Percentiles rank a stretch among this genome's conserved stretches.
phyloP scores from a whole-genome alignment of 2,329 filamentous ascomycete genomes.

The Macrophomina tecta region DNA sequence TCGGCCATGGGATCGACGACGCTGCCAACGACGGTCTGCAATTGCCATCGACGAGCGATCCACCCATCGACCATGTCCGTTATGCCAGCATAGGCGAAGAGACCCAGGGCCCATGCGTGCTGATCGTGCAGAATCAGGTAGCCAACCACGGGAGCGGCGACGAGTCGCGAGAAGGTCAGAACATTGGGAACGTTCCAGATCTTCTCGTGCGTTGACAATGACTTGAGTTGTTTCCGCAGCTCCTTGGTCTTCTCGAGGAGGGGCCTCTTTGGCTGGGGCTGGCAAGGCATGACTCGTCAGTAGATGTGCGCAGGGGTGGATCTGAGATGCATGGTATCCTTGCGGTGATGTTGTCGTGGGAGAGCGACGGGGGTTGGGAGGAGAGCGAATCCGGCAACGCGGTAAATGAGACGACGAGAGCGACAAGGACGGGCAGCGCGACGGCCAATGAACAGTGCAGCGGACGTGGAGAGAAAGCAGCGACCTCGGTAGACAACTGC shows the following conservation, averaged over 20 bases:
- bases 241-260: slow-evolving; percentile 38
- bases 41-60: slow-evolving; percentile 85
- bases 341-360: slow-evolving; percentile 11
- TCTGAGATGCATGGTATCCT: slow-evolving; percentile 14
- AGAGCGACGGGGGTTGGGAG: background rate
- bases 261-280: slow-evolving; percentile 31
- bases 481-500: slow-evolving; percentile 14
- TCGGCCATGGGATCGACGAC: slow-evolving; percentile 97
- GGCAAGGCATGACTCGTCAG: slow-evolving; percentile 23
- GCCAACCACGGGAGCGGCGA: slow-evolving; percentile 82
- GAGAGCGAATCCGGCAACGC: background rate
- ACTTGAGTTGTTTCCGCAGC: slow-evolving; percentile 40
- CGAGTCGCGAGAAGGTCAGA: slow-evolving; percentile 83
- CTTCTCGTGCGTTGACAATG: slow-evolving; percentile 71
- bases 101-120: slow-evolving; percentile 75
- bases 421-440: slow-evolving; percentile 5
- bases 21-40: slow-evolving; percentile 91
- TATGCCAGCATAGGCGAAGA: slow-evolving; percentile 92
- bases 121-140: slow-evolving; percentile 87
- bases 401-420: slow-evolving; percentile 15
- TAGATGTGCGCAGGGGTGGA: slow-evolving; percentile 20
- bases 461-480: background rate
- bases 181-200: slow-evolving; percentile 98
- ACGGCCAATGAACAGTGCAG: slow-evolving; percentile 1
- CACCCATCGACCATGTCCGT: slow-evolving; percentile 94